Percentiles rank a stretch among this genome's conserved stretches.
These are phyloP conservation scores for Thraustotheca clavata DNA, from an alignment of 352 stramenopile genomes.

Conservation along the genomic window DNA sequence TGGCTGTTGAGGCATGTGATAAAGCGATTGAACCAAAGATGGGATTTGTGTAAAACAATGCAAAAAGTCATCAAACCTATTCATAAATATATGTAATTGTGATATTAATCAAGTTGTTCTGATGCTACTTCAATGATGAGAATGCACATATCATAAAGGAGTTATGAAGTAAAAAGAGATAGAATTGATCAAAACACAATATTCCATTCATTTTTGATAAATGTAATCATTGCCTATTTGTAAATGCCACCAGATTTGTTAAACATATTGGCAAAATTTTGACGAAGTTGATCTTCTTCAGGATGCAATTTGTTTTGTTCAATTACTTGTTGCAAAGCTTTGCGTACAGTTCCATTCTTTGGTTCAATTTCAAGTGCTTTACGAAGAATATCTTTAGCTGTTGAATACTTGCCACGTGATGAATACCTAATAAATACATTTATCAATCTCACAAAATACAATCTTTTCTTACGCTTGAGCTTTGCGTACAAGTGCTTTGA, in stretches of 20 bases:
- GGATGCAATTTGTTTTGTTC: conserved; percentile 47
- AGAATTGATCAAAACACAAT: background rate
- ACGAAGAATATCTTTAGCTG: conserved; percentile 41
- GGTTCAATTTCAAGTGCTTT: conserved; percentile 49
- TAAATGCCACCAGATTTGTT: conserved; percentile 36
- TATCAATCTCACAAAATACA: background rate
- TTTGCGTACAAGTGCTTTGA: conserved; percentile 77
- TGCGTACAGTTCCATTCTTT: conserved; percentile 56
- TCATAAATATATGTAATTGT: too few species aligned
- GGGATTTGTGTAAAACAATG: too few species aligned
- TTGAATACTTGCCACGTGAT: background rate
- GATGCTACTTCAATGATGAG: too few species aligned
- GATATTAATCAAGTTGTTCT: too few species aligned
- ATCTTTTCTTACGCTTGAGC: conserved; percentile 35
- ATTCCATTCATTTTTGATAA: background rate
- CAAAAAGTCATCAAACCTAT: too few species aligned
- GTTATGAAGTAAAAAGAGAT: background rate
- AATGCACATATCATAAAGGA: too few species aligned
- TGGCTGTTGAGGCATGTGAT: conserved; percentile 54
- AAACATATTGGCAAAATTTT: conserved; percentile 66
- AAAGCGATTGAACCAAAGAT: conserved; percentile 50
- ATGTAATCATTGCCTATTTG: background rate
- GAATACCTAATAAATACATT: conserved; percentile 6
- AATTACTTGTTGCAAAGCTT: conserved; percentile 47
- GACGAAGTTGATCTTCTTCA: conserved; percentile 44